These are phyloP conservation scores for Cephalotrichum gorgonifer DNA, from an alignment of 2,329 filamentous ascomycete genomes.

Conservation along the genomic window DNA sequence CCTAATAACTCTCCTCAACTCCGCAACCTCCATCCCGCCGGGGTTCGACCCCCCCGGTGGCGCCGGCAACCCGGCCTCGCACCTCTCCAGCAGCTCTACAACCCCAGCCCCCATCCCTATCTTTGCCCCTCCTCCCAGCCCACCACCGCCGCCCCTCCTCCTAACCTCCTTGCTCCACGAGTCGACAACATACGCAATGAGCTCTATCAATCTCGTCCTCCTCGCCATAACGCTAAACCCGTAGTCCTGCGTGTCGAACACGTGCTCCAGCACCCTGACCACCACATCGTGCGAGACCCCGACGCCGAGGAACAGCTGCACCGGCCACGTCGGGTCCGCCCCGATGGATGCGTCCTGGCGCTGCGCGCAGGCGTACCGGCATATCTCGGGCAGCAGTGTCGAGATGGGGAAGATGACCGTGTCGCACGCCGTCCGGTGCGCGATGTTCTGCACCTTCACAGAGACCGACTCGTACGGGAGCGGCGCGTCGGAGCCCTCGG, in stretches of 20 bases:
- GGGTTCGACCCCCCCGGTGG: constrained; percentile 28
- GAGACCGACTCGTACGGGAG: constrained; percentile 63
- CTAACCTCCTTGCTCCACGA: constrained; percentile 40
- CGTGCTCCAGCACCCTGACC: constrained; percentile 42
- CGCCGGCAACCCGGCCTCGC: constrained; percentile 33
- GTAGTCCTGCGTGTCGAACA: constrained; percentile 48
- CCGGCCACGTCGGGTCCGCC: constrained; percentile 46
- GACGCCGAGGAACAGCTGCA: constrained; percentile 44
- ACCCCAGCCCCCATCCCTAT: constrained; percentile 30
- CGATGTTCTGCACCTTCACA: constrained; percentile 52
- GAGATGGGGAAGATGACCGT: constrained; percentile 57
- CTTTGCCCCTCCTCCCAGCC: neutral
- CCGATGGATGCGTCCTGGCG: constrained; percentile 48
- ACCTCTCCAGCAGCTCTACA: constrained; percentile 37
- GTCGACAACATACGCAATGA: constrained; percentile 38
- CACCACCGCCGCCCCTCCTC: constrained; percentile 27
- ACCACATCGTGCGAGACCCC: constrained; percentile 48
- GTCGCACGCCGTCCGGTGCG: constrained; percentile 53
- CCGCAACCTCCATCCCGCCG: constrained; percentile 33
- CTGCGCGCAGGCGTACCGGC: constrained; percentile 49
- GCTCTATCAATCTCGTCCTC: constrained; percentile 41
- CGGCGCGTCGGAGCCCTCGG: constrained; percentile 26
- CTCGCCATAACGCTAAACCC: constrained; percentile 41
- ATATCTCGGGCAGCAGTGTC: constrained; percentile 50
- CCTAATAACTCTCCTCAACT: constrained; percentile 30